phyloP scores from a whole-genome alignment of 108 stramenopile genomes.

The Skeletonema potamos region DNA sequence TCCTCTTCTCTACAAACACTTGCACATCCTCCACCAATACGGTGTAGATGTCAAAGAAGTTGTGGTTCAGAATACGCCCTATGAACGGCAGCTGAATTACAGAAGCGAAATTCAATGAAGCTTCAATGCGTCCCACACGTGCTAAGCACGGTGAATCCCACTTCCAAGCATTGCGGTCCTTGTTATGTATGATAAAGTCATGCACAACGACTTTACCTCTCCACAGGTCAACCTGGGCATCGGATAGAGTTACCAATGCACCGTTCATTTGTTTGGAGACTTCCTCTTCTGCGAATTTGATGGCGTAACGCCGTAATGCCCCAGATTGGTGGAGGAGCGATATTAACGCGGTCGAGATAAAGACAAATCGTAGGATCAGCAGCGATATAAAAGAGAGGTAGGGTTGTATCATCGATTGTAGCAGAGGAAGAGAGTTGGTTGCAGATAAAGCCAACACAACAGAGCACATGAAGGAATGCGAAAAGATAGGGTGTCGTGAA shows the following conservation, averaged over 20 bases:
- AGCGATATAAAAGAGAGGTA: slow-evolving; percentile 23
- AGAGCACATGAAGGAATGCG: slow-evolving; percentile 28
- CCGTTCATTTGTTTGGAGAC: slow-evolving; percentile 38
- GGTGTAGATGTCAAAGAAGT: slow-evolving; percentile 40
- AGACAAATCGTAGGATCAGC: slow-evolving; percentile 24
- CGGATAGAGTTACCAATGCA: slow-evolving; percentile 36
- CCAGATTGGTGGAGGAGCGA: slow-evolving; percentile 40
- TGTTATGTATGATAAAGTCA: slow-evolving; percentile 41
- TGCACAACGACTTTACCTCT: slow-evolving; percentile 29
- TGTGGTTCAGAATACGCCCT: slow-evolving; percentile 33
- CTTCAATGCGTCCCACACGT: slow-evolving; percentile 42
- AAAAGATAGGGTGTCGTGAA: slow-evolving; percentile 20
- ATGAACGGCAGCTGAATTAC: slow-evolving; percentile 26
- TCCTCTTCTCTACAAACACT: slow-evolving; percentile 46
- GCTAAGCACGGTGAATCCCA: slow-evolving; percentile 52
- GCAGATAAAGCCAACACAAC: slow-evolving; percentile 23
- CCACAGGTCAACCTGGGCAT: slow-evolving; percentile 37
- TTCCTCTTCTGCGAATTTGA: slow-evolving; percentile 41
- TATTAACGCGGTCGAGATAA: slow-evolving; percentile 33
- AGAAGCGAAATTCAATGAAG: slow-evolving; percentile 36
- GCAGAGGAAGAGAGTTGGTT: slow-evolving; percentile 12
- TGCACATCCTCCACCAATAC: slow-evolving; percentile 45
- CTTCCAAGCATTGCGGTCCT: slow-evolving; percentile 40
- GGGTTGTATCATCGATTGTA: slow-evolving; percentile 16
- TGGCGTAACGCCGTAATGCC: slow-evolving; percentile 32